Evolutionary conservation across 768 basidiomycete genomes (phyloP), one percentile per base, ranked within the genome.

Genomic region (Obba rivulosa): DNA sequence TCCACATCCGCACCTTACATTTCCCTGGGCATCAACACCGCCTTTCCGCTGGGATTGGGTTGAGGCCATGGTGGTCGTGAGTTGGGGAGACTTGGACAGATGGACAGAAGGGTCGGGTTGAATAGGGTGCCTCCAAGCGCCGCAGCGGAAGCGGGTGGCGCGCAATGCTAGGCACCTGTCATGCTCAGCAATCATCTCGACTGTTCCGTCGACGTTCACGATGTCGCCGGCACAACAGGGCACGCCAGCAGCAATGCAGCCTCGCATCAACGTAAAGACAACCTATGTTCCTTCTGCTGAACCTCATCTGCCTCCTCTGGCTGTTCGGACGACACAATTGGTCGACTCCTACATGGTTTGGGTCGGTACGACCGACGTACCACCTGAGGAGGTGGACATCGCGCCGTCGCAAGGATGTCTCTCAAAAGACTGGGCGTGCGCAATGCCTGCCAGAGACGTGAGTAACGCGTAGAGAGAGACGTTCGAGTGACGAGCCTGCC

Each of bases 341-440:
- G 78, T 79, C 41, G 80, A 80, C 57, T 83, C 85, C 48, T 89
- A 84, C 66, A 89, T 92, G 87, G 58, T 92, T 44, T 92, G 89
- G 89, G 70, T 84, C 25, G 87, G 88, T 1, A 70, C 66, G n/a
- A 80, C 79, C 17, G 75, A 78, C 22, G 69, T 67, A 35, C 41
- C 62, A 37, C 66, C 77, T 18, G 75, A 78, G 35, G 70, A 69
- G 23, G 48, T 64, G 42, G 62, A 69, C 44, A 71, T 69, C 46
- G 79, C 79, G n/a, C 67, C 76, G 0, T 62, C 66, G 36, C 67
- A 69, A 34, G 89, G 89, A 21, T 70, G 63, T 38, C 68, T 92
- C 46, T 78, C 78, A 58, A 74, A 69, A 49, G 89, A 92, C 57
- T 92, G 89, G 89, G 86, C 84, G 20, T 87, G 82, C 59, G 88